Evolutionary conservation across 148 eudicot genomes (phyloP), one percentile per base, ranked within the genome.

Genomic region (Vaccinium corymbosum): DNA sequence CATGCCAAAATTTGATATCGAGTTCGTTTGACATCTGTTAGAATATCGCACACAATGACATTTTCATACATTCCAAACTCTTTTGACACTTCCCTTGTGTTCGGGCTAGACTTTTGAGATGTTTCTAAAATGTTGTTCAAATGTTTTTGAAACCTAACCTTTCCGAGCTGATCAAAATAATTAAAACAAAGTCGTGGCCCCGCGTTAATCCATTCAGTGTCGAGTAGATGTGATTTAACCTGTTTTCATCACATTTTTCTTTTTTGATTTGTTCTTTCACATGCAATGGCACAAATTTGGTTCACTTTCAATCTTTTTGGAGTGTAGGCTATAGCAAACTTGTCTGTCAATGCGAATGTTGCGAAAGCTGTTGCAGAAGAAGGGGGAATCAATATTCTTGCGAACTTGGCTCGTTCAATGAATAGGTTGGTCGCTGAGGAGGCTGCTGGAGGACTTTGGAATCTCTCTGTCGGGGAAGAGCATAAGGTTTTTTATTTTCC

Each of bases 391-490:
- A 84, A 84, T 55, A 92, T 95, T 83, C 97, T 97, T 83, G 92
- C 94, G 9, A 90, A 89, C 84, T 86, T 97, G 86, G 98, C 98
- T 35, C 92, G 90, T 89, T 95, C 99, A 72, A 91, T 90, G 95
- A 97, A 97, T 85, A 95, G 91, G 89, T 87, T 94, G 89, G 98
- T 95, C 11, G 99, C 98, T 12, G 98, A 97, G 88, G 99, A 97
- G 95, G 99, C 99, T 85, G 99, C 98, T 62, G 98, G 99, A 85
- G 99, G 99, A 81, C 90, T 97, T 22, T 97, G 98, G 98, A 97
- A 97, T 89, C 93, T 97, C 83, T 97, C 99, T 19, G 99, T 97
- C 55, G 99, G 98, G 59, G 99, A 97, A 91, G 99, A 97, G 86
- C 99, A 97, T 85, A 97, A 95, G 96, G 99, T 97, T 89, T 79